These are phyloP conservation scores for Thoreauomyces humboldtii DNA, from an alignment of 192 early-diverging fungal genomes.

Conservation along the genomic window DNA sequence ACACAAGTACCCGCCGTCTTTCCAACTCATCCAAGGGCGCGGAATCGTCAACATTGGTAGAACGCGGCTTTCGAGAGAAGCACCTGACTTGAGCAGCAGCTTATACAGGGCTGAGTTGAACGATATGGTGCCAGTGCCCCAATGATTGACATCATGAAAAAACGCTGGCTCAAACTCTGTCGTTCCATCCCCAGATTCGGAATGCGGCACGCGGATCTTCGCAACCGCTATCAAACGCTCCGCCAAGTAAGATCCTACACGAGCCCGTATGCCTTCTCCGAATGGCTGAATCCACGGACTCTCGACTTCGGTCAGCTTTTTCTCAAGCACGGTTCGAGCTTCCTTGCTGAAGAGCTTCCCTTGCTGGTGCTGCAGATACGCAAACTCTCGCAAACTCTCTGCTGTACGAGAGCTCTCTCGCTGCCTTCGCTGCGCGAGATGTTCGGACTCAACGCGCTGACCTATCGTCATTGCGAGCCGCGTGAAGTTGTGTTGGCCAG, in stretches of 20 bases:
- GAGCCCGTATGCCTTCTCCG: conserved; percentile 54
- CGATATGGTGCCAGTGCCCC: conserved; percentile 70
- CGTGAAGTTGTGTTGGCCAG: conserved; percentile 13
- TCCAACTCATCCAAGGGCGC: conserved; percentile 83
- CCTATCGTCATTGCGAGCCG: conserved; percentile 63
- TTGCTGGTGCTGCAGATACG: conserved; percentile 69
- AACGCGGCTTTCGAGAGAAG: conserved; percentile 68
- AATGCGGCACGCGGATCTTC: conserved; percentile 60
- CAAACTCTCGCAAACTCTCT: conserved; percentile 23
- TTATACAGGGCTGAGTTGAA: conserved; percentile 68
- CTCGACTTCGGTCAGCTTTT: conserved; percentile 49
- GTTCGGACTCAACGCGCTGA: conserved; percentile 77
- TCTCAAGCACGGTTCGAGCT: conserved; percentile 64
- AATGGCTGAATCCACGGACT: conserved; percentile 68
- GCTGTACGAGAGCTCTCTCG: conserved; percentile 38
- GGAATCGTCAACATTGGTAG: conserved; percentile 93
- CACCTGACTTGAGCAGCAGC: conserved; percentile 58
- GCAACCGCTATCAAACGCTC: conserved; percentile 45
- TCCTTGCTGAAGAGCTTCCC: conserved; percentile 82
- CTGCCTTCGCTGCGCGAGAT: conserved; percentile 68
- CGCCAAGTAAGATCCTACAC: conserved; percentile 61
- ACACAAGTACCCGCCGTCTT: conserved; percentile 83
- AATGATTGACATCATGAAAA: conserved; percentile 51
- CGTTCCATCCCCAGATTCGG: conserved; percentile 54
- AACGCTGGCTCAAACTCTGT: conserved; percentile 75